Base-by-base conservation (phyloP, 768 basidiomycete genomes). In the Leccinum barrowsii region DNA sequence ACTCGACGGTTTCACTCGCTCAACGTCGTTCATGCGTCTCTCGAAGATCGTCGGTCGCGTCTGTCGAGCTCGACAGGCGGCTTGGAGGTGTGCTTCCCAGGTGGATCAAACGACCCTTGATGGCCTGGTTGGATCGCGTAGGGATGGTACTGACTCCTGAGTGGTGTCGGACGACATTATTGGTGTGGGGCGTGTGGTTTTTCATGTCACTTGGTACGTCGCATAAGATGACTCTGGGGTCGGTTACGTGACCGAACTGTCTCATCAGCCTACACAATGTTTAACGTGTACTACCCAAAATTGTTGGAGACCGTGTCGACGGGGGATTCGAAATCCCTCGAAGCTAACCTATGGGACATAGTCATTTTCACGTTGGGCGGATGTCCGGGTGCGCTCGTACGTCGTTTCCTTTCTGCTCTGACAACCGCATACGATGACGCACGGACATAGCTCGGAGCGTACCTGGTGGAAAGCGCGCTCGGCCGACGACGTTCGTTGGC, bases 271-370 rank as follows among this genome's bases (percentile, higher is more conserved):
- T 93, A 86, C 66, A 94, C 91, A 2, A 93, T 96, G 86, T 95
- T 96, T 73, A 96, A 95, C 67, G 91, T 94, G 26, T 96, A 84
- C 68, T 80, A 94, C 19, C 94, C 94, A 0, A 95, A 92, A 67
- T 76, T 94, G 11, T 74, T 96, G 37, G 94, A 96, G 74, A 81
- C 82, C 26, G 59, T 60, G 2, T 58, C 67, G 2, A 58, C 55
- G n/a, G 58, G 61, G 5, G 58, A 66, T 13, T 57, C 57, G 1
- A 82, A 82, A 65, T 77, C 80, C 1, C 69, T 87, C 15, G 80
- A 82, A 63, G 82, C 81, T 56, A 88, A 84, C 47, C 65, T 95
- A 37, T 89, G 89, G 86, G 92, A 94, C 65, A 87, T 93, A n/a
- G 84, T 89, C 32, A 84, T 92, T 34, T 94, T 91, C 63, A 89